These are phyloP conservation scores for Kwoniella dejecticola DNA, from an alignment of 768 basidiomycete species.

Conservation along the genomic window DNA sequence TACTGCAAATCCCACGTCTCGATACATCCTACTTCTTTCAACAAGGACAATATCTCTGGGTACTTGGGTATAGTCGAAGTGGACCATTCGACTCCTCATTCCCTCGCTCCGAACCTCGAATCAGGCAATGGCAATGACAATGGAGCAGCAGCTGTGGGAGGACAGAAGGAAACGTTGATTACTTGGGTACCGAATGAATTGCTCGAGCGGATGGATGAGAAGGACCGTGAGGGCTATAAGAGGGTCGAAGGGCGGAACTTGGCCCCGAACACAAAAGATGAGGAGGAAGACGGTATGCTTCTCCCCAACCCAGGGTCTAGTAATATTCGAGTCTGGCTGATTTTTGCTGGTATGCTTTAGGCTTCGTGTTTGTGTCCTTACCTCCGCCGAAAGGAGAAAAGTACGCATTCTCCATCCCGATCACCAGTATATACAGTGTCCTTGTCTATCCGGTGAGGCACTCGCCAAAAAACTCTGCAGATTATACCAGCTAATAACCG, in stretches of 20 bases:
- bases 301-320: too few species aligned
- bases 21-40: slow-evolving; percentile 88
- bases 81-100: slow-evolving; percentile 57
- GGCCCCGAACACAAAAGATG: slow-evolving; percentile 25
- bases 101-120: slow-evolving; percentile 24
- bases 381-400: slow-evolving; percentile 81
- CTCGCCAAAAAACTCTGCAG: too few species aligned
- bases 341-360: too few species aligned
- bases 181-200: slow-evolving; percentile 92
- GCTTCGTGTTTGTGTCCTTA: slow-evolving; percentile 80
- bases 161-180: slow-evolving; percentile 66
- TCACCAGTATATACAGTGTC: slow-evolving; percentile 86
- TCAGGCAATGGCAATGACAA: slow-evolving; percentile 25
- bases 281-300: slow-evolving; percentile 40
- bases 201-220: slow-evolving; percentile 74
- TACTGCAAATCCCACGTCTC: slow-evolving; percentile 95
- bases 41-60: slow-evolving; percentile 89
- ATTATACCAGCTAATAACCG: neutral
- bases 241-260: slow-evolving; percentile 71
- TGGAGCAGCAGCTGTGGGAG: too few species aligned
- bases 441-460: slow-evolving; percentile 81
- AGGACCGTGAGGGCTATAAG: slow-evolving; percentile 88
- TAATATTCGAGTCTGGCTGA: too few species aligned
- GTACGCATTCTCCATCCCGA: slow-evolving; percentile 92
- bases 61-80: slow-evolving; percentile 89